Conservation (phyloP, 768 basidiomycete species). For the Suillus tomentosus region DNA sequence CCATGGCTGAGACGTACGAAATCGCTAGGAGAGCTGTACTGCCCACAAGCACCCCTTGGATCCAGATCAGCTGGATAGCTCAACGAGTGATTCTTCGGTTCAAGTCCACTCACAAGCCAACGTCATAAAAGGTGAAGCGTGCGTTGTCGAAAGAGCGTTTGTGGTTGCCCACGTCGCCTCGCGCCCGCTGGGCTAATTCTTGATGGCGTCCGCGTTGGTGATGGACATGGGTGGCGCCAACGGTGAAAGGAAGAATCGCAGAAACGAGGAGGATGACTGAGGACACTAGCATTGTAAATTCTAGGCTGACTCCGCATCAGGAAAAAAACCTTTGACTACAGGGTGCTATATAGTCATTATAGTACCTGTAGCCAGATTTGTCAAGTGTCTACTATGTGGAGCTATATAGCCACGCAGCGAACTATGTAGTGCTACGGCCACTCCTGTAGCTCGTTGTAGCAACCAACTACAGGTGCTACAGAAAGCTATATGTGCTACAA, state of each 20-base stretch:
- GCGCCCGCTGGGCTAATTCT: conserved; percentile 47
- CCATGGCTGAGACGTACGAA: conserved; percentile 36
- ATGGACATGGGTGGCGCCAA: conserved; percentile 27
- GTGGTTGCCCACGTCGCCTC: conserved; percentile 35
- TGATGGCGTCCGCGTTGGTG: conserved; percentile 38
- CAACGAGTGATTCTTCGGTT: conserved; percentile 12
- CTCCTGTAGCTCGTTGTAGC: conserved; percentile 3
- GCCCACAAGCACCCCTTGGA: conserved; percentile 58
- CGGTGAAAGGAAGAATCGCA: conserved; percentile 36
- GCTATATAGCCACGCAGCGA: not conserved
- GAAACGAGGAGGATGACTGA: conserved; percentile 37
- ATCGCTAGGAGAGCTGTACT: conserved; percentile 37
- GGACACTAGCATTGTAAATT: conserved; percentile 26
- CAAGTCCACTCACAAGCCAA: conserved; percentile 43
- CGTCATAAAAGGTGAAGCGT: conserved; percentile 56
- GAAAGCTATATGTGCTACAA: not conserved
- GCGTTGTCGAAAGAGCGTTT: conserved; percentile 38
- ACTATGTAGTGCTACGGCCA: not conserved
- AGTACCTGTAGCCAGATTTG: not conserved
- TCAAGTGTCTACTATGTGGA: not conserved
- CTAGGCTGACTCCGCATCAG: not conserved
- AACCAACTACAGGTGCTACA: conserved; percentile 5
- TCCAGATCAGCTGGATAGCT: conserved; percentile 1
- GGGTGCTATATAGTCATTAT: not conserved
- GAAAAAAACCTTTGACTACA: not conserved